Base-by-base conservation (phyloP, 169 alveolate genomes). In the Ichthyophthirius multifiliis region DNA sequence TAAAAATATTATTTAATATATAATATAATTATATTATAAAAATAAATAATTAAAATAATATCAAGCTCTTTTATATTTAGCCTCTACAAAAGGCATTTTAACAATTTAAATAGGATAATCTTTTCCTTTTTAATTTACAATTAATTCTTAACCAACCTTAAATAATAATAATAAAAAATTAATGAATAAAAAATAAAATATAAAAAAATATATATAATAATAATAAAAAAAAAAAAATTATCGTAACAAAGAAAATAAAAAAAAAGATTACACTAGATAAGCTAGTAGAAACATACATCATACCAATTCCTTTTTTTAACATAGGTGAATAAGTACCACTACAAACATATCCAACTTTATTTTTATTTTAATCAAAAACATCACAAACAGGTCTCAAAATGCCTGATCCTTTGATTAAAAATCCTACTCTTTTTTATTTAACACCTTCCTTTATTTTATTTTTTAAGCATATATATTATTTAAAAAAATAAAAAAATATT, bases 271-370 rank as follows among this genome's bases (percentile, higher is more conserved):
- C 77, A n/a, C 74, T 73, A 35, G 83, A 34, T 62, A 34, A 75
- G 27, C 75, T 74, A n/a, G 64, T 48, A 4, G 86, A 43, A 9
- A 94, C 84, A 64, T 86, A 92, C 6, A 88, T 91, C 95, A 92
- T 86, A n/a, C 94, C 97, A 39, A 94, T 75, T 6, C 84, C 79
- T 32, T 89, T 75, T 44, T 83, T 76, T 5, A 93, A 82, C 3
- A 88, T 67, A 3, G 97, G 97, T n/a, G 92, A 74, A 62, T 76
- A 89, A 15, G 88, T 75, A 34, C 97, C 95, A 75, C 93, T 80
- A 12, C 94, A 83, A 31, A 93, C 96, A 18, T 32, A 20, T 4
- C 97, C 97, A n/a, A 90, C 77, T 34, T 76, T 46, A n/a, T 89
- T 62, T 16, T 78, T 91, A 5, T 77, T 90, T 18, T 41, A 80